Evolutionary conservation across 495 filamentous ascomycete genomes (phyloP), one percentile per base, ranked within the genome.

Genomic region (Ramalina intermedia): DNA sequence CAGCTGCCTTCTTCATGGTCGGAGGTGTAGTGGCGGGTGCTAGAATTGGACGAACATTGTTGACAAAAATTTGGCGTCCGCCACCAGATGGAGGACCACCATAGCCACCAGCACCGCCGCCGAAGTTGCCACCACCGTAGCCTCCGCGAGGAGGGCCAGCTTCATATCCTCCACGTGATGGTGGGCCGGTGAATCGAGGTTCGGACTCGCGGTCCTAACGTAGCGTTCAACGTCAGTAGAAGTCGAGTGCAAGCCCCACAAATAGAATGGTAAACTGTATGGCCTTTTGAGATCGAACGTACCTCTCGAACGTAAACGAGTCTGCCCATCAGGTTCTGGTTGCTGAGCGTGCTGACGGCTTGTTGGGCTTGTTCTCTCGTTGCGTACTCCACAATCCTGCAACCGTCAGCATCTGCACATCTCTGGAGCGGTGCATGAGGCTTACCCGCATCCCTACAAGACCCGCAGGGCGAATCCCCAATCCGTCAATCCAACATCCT

Each of bases 401-500:
- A 36, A 35, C 9, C 16, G 46, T 54, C 40, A 42, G 37, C 46
- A 12, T 13, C 14, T 36, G 24, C 37, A 9, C 6, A 47, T 17
- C 12, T 23, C 44, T 36, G 44, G 13, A 16, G 6, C 33, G 2
- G 26, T 24, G n/a, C 5, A 24, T 20, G 41, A 24, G 24, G 37
- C 44, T 16, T 79, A 95, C 90, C 89, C 93, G 90, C 91, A 98
- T 87, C 93, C 91, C 91, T 98, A 96, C 82, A 94, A 71, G 70
- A 69, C 79, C 84, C 79, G 69, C 74, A 17, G 83, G 84, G 74
- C 77, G 86, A 79, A 77, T 79, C 81, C 87, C 88, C 85, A 81
- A 81, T 81, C 90, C 89, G 91, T 98, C 89, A 98, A 98, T 87
- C 85, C 87, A 93, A 87, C 82, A 82, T 86, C 85, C 87, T 84